Evolutionary conservation across 2,329 filamentous ascomycete genomes (phyloP).

Genomic region (Stemphylium lycopersici): DNA sequence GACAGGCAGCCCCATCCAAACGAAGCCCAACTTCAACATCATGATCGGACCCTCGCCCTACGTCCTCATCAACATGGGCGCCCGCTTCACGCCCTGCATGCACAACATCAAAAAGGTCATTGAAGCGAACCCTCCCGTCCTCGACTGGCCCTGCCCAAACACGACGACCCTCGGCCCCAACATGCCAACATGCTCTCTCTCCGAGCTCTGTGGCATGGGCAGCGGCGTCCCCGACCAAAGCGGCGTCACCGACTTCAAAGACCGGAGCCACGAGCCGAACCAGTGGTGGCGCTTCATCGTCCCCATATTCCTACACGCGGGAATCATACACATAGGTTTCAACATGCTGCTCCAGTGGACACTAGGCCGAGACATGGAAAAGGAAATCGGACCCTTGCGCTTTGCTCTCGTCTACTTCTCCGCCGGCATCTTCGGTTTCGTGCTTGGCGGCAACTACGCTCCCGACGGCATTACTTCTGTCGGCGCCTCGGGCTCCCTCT

Average conservation of each 20-base stretch:
- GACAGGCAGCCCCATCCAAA: conserved; percentile 79
- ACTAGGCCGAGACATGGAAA: conserved; percentile 90
- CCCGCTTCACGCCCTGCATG: conserved; percentile 93
- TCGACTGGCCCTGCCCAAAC: conserved; percentile 79
- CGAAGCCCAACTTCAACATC: conserved; percentile 85
- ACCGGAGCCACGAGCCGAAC: conserved; percentile 71
- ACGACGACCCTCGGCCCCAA: conserved; percentile 63
- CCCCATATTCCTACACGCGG: conserved; percentile 94
- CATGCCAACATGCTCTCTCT: conserved; percentile 69
- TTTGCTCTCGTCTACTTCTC: conserved; percentile 90
- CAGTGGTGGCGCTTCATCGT: conserved; percentile 98
- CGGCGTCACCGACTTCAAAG: conserved; percentile 56
- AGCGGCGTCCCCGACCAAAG: conserved; percentile 72
- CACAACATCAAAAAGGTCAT: conserved; percentile 75
- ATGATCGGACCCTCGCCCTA: conserved; percentile 96
- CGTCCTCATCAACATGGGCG: conserved; percentile 95
- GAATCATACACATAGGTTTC: conserved; percentile 92
- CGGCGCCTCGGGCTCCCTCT: conserved; percentile 87
- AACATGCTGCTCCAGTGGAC: conserved; percentile 92
- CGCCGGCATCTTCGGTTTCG: conserved; percentile 93
- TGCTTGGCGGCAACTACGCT: conserved; percentile 93
- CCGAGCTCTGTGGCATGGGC: conserved; percentile 81
- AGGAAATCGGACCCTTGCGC: conserved; percentile 83
- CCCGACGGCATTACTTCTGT: conserved; percentile 78
- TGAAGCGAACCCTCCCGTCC: conserved; percentile 53